Conservation (phyloP, 1,284 basidiomycete genomes). For the Nidula niveotomentosa region DNA sequence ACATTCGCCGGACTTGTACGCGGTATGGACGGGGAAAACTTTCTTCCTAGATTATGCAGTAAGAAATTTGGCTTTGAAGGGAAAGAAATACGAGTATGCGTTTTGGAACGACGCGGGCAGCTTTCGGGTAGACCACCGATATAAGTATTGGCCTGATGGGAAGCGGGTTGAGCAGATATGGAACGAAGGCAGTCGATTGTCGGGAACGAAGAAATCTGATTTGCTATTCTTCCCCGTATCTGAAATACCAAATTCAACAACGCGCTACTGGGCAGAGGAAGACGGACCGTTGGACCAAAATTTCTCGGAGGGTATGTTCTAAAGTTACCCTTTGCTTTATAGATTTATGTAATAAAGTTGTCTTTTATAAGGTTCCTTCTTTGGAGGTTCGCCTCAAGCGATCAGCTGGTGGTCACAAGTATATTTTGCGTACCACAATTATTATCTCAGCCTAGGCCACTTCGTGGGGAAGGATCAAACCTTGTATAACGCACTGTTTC, state of each 20-base stretch:
- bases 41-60: conserved; percentile 45
- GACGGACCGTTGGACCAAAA: conserved; percentile 48
- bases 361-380: conserved; percentile 45
- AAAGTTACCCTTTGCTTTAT: too few species aligned
- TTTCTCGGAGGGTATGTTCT: conserved; percentile 43
- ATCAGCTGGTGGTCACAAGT: conserved; percentile 40
- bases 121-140: conserved; percentile 41
- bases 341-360: background rate
- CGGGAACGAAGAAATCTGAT: conserved; percentile 30
- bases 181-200: conserved; percentile 25
- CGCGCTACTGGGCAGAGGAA: conserved; percentile 39
- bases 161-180: conserved; percentile 39
- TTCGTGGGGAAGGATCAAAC: conserved; percentile 59
- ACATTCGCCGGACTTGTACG: conserved; percentile 49
- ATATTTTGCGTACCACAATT: conserved; percentile 50
- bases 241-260: conserved; percentile 13
- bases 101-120: conserved; percentile 57
- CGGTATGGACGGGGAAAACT: conserved; percentile 52
- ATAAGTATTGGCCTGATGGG: conserved; percentile 42
- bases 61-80: conserved; percentile 15
- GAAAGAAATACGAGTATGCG: conserved; percentile 40
- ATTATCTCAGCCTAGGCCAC: conserved; percentile 37
- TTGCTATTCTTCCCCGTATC: conserved; percentile 38
- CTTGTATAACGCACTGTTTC: conserved; percentile 46
- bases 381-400: conserved; percentile 42